These are phyloP conservation scores for Davidsoniella australis DNA, from an alignment of 2,329 filamentous ascomycete species.

Conservation along the genomic window DNA sequence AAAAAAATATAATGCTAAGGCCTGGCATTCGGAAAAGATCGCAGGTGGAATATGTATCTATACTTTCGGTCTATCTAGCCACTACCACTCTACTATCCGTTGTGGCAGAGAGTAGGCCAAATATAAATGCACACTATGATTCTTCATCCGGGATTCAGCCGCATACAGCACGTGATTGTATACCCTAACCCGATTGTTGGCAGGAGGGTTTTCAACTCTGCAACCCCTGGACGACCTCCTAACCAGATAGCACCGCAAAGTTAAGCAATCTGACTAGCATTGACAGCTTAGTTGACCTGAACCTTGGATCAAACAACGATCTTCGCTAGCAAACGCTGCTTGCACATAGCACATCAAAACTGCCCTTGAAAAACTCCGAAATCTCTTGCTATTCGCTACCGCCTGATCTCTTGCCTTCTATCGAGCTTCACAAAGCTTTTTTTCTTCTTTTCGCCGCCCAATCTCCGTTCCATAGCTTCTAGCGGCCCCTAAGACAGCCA, in stretches of 20 bases:
- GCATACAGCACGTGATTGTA: not conserved
- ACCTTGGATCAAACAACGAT: not conserved
- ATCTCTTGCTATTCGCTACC: too few relatives aligned
- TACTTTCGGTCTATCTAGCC: constrained; percentile 1
- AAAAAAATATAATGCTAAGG: constrained; percentile 20
- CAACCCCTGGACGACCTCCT: not conserved
- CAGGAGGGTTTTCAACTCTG: not conserved
- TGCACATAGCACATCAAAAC: too few relatives aligned
- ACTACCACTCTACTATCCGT: rapidly evolving
- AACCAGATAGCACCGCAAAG: not conserved
- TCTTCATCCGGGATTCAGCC: constrained; percentile 7
- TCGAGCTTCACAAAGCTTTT: too few relatives aligned
- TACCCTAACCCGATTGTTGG: constrained; percentile 1
- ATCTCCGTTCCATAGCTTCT: too few relatives aligned
- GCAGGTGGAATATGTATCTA: constrained; percentile 24
- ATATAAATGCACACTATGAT: not conserved
- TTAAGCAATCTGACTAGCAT: not conserved
- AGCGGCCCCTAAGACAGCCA: too few relatives aligned
- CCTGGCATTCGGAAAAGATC: constrained; percentile 29
- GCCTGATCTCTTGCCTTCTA: too few relatives aligned
- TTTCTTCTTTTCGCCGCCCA: too few relatives aligned
- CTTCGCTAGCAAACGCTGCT: too few relatives aligned
- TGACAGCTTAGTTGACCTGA: not conserved
- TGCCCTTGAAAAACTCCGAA: too few relatives aligned
- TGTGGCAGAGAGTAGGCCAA: not conserved